Evolutionary conservation across 2,329 filamentous ascomycete genomes (phyloP).

Genomic region (Aspergillus melleus): DNA sequence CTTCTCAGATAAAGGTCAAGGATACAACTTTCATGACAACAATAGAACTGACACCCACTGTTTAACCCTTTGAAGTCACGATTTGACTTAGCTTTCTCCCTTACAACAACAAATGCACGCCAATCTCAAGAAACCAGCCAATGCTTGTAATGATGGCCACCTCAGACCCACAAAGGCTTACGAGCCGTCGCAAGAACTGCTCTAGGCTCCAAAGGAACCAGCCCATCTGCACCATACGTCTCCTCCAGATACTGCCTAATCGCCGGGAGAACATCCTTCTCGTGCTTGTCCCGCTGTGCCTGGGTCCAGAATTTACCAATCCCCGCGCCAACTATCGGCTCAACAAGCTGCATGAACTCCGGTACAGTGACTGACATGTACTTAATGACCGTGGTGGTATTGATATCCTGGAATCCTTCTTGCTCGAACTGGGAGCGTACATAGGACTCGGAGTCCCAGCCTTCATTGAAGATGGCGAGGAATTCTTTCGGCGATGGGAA

Average conservation of each 20-base stretch:
- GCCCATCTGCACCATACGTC: conserved; percentile 23
- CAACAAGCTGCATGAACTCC: conserved; percentile 23
- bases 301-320: conserved; percentile 30
- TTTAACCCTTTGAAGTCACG: no score
- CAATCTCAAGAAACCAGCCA: no score
- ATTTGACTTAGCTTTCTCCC: no score
- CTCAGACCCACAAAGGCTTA: conserved; percentile 18
- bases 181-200: conserved; percentile 32
- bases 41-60: no score
- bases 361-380: conserved; percentile 13
- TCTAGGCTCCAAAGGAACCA: conserved; percentile 25
- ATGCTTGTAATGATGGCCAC: neutral
- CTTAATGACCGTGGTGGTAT: conserved; percentile 20
- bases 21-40: no score
- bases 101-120: no score
- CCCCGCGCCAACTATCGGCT: conserved; percentile 22
- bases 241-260: conserved; percentile 26
- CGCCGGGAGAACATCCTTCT: conserved; percentile 20
- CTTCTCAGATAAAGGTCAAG: no score
- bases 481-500: conserved; percentile 26
- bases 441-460: conserved; percentile 26
- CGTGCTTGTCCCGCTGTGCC: conserved; percentile 24
- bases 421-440: conserved; percentile 23
- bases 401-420: conserved; percentile 25
- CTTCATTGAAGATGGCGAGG: conserved; percentile 13